phyloP scores from a whole-genome alignment of 2,329 filamentous ascomycete genomes.

The Pseudocercospora pini-densiflorae region DNA sequence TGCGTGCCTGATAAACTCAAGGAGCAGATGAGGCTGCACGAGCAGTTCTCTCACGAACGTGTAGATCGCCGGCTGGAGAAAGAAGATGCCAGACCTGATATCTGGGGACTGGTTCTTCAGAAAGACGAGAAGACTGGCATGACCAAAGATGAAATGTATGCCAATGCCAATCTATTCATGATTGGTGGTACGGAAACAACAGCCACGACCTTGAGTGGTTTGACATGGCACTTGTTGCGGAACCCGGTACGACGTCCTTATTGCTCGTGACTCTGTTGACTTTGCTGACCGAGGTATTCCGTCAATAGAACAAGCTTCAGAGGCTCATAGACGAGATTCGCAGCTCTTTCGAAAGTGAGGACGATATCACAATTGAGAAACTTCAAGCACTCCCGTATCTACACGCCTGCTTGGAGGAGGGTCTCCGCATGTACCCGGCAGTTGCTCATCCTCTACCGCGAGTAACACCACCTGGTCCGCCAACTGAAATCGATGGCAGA shows the following conservation, averaged over 20 bases:
- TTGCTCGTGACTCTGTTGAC: neutral
- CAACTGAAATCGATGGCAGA: conserved; percentile 31
- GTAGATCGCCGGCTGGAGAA: conserved; percentile 25
- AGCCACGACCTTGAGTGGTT: conserved; percentile 69
- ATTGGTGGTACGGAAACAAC: conserved; percentile 79
- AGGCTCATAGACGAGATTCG: conserved; percentile 63
- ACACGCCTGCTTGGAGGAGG: conserved; percentile 53
- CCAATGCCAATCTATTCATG: conserved; percentile 42
- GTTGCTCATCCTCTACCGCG: conserved; percentile 46
- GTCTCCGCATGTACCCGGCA: conserved; percentile 52
- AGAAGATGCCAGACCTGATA: conserved; percentile 23
- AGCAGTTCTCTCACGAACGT: conserved; percentile 16
- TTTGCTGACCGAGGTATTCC: neutral
- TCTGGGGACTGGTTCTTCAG: conserved; percentile 29
- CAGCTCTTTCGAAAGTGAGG: conserved; percentile 38
- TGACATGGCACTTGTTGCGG: conserved; percentile 74
- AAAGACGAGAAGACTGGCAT: conserved; percentile 28
- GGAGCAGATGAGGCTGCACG: conserved; percentile 15
- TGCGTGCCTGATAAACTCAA: conserved; percentile 12
- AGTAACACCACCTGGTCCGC: conserved; percentile 28
- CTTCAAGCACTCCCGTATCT: conserved; percentile 46
- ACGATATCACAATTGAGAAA: conserved; percentile 40
- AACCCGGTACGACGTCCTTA: conserved; percentile 48
- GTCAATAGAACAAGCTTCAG: conserved; percentile 46
- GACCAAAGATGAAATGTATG: conserved; percentile 38